Evolutionary conservation across 2,329 filamentous ascomycete species (phyloP), one percentile per base, ranked within the genome.

Genomic region (Aspergillus fijiensis): DNA sequence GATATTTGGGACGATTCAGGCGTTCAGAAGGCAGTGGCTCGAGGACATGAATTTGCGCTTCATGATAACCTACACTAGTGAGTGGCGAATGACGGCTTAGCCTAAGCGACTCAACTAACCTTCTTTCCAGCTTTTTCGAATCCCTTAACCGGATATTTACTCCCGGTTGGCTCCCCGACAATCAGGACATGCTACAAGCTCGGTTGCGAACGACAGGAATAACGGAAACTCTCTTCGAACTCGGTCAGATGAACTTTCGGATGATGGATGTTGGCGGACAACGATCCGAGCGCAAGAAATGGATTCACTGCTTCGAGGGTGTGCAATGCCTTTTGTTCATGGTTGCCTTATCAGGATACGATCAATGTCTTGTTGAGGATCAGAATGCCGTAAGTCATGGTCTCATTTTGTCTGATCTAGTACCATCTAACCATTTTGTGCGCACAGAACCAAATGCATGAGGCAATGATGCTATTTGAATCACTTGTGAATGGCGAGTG

Each of bases 251-350:
- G 69, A 96, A 92, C 65, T 97, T 97, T 79, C 89, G 92, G 70
- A 97, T 98, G 92, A 96, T 96, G 77, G 92, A 96, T 71, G 92
- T 96, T 51, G 92, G 92, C 74, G 92, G 92, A 60, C 92, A 96
- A 75, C 84, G 92, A 69, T 96, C 92, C 29, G 92, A 96, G 78
- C 89, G 92, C 63, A 96, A 96, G 84, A 96, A 96, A 82, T 96
- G 92, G 92, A 96, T 96, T 64, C 92, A 96, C 76, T 95, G 92
- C 73, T 96, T 96, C 74, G 92, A 96, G 75, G 95, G 95, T 65
- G 92, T 96, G 63, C 92, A 95, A 72, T 93, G 91, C 67, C 83
- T 98, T 57, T 82, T 98, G 47, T 98, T 98, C 79, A 85, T 98
- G 67, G 94, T 96, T 55, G 93, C 94, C 51, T 93, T 98, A 69